phyloP scores from a whole-genome alignment of 805 yeast species.

The Yarrowia sp. region DNA sequence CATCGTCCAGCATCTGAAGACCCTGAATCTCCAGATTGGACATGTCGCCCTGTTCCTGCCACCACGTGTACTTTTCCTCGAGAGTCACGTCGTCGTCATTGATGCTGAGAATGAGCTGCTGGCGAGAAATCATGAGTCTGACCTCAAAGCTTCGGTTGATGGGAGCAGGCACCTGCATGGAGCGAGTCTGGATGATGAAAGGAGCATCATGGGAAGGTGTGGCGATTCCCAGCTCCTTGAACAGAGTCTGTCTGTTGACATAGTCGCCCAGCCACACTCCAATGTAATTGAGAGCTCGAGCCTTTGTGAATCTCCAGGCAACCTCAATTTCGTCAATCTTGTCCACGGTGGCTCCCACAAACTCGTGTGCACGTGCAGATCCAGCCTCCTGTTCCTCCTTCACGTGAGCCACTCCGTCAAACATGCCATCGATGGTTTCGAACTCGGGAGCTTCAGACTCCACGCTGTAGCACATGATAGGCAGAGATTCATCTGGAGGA shows the following conservation, averaged over 20 bases:
- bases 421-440: constrained; percentile 34
- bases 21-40: constrained; percentile 19
- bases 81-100: constrained; percentile 12
- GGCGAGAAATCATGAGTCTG: constrained; percentile 17
- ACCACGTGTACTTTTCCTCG: constrained; percentile 21
- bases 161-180: constrained; percentile 20
- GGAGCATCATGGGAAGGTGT: constrained; percentile 26
- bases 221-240: constrained; percentile 27
- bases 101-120: constrained; percentile 10
- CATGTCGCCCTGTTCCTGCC: constrained; percentile 24
- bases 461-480: constrained; percentile 41
- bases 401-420: constrained; percentile 14
- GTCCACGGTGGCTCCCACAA: not conserved
- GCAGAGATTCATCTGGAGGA: constrained; percentile 44
- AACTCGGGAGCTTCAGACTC: constrained; percentile 4
- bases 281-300: constrained; percentile 30
- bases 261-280: constrained; percentile 23
- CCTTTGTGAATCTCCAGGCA: constrained; percentile 26
- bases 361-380: constrained; percentile 7
- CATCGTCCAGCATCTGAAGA: constrained; percentile 15
- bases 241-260: constrained; percentile 12
- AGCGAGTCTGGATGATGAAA: not conserved
- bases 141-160: constrained; percentile 21
- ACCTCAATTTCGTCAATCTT: constrained; percentile 27
- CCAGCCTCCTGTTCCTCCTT: constrained; percentile 25